These are phyloP conservation scores for Aspergillus diversus DNA, from an alignment of 495 filamentous ascomycete genomes.

Conservation along the genomic window DNA sequence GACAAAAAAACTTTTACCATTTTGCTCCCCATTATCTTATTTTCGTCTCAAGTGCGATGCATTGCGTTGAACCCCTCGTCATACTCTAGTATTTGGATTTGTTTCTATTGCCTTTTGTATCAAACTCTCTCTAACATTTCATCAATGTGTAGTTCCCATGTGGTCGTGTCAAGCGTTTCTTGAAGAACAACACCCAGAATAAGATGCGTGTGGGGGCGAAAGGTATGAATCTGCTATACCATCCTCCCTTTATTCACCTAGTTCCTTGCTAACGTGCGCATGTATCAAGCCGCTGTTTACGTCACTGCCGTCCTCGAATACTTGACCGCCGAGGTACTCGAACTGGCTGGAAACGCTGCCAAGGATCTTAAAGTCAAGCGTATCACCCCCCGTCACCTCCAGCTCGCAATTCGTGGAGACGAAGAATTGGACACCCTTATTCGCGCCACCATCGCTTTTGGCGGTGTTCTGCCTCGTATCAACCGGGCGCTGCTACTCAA, in stretches of 20 bases:
- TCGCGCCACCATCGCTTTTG: slow-evolving; percentile 96
- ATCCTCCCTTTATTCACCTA: slow-evolving; percentile 4
- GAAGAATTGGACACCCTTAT: slow-evolving; percentile 98
- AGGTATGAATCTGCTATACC: slow-evolving; percentile 45
- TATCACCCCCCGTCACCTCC: slow-evolving; percentile 96
- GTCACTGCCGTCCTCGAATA: slow-evolving; percentile 98
- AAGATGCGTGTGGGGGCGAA: slow-evolving; percentile 99
- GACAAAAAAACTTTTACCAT: no score
- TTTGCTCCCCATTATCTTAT: no score
- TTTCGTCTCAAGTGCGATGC: no score
- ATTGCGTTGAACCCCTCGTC: neutral
- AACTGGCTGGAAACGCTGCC: slow-evolving; percentile 96
- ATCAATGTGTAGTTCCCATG: slow-evolving; percentile 79
- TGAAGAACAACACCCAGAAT: slow-evolving; percentile 98
- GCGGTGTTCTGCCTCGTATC: slow-evolving; percentile 98
- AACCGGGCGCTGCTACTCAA: slow-evolving; percentile 96
- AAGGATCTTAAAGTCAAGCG: slow-evolving; percentile 99
- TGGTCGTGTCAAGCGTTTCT: slow-evolving; percentile 98
- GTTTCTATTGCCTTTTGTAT: neutral
- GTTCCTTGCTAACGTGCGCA: slow-evolving; percentile 22
- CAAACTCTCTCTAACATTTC: slow-evolving; percentile 20
- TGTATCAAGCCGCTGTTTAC: slow-evolving; percentile 79
- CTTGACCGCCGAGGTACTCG: slow-evolving; percentile 96
- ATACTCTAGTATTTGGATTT: neutral
- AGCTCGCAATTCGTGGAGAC: slow-evolving; percentile 97